These are phyloP conservation scores for Golubevia sp. DNA, from an alignment of 1,284 basidiomycete genomes.

Conservation along the genomic window DNA sequence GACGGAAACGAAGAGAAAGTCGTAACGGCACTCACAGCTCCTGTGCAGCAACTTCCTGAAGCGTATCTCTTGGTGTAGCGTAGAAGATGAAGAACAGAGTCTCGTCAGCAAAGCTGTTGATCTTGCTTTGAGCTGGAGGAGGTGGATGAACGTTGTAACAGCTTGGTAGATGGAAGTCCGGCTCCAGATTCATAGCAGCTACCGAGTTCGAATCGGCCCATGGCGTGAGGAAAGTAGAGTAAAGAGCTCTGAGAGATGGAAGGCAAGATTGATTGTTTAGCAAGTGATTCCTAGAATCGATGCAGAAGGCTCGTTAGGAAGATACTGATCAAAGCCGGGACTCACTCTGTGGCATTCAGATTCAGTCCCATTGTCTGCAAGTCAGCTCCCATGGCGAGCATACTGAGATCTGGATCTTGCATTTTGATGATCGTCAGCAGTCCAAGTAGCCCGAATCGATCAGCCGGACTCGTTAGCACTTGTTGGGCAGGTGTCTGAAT, in stretches of 20 bases:
- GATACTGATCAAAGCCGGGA: conserved; percentile 24
- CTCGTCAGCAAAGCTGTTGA: conserved; percentile 89
- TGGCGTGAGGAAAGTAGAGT: conserved; percentile 92
- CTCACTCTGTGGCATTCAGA: conserved; percentile 80
- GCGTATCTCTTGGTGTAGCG: conserved; percentile 84
- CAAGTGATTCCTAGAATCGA: conserved; percentile 11
- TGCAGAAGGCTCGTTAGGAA: neutral
- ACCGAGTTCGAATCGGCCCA: conserved; percentile 88
- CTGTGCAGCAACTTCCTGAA: conserved; percentile 93
- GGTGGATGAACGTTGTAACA: conserved; percentile 95
- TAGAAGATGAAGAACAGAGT: conserved; percentile 99
- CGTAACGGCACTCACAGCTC: conserved; percentile 79
- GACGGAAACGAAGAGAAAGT: conserved; percentile 1
- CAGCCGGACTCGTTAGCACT: conserved; percentile 88
- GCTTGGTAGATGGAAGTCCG: conserved; percentile 81
- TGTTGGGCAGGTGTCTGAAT: conserved; percentile 80
- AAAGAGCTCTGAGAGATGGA: conserved; percentile 73
- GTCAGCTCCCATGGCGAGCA: conserved; percentile 88
- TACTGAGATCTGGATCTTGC: conserved; percentile 81
- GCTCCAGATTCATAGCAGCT: conserved; percentile 78
- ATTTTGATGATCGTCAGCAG: conserved; percentile 89
- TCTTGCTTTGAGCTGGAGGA: conserved; percentile 83
- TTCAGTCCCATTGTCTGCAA: conserved; percentile 90
- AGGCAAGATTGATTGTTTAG: neutral
- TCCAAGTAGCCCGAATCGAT: conserved; percentile 90